phyloP scores from a whole-genome alignment of 768 basidiomycete species.

The Pisolithus sp. region DNA sequence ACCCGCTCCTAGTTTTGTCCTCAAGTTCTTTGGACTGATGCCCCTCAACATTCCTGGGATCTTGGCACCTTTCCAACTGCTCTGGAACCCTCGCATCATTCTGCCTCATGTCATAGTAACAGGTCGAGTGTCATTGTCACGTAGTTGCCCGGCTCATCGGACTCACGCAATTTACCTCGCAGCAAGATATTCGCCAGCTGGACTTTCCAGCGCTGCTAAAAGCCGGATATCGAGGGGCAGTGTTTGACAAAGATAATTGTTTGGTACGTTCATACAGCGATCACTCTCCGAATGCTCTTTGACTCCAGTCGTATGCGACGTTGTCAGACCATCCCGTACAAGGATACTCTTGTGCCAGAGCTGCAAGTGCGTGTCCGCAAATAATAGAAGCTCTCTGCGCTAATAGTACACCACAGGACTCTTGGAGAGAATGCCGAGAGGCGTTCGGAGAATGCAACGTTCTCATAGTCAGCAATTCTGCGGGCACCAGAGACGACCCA shows the following conservation, averaged over 20 bases:
- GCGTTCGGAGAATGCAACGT: slow-evolving; percentile 76
- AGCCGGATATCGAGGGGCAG: slow-evolving; percentile 81
- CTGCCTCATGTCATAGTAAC: slow-evolving; percentile 60
- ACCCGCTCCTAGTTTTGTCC: background rate
- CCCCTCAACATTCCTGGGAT: slow-evolving; percentile 70
- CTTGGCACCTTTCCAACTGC: slow-evolving; percentile 62
- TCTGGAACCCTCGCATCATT: slow-evolving; percentile 60
- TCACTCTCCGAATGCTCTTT: background rate
- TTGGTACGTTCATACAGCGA: slow-evolving; percentile 45
- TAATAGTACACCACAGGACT: slow-evolving; percentile 37
- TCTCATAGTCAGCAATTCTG: slow-evolving; percentile 91
- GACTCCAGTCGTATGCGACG: background rate
- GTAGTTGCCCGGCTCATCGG: background rate
- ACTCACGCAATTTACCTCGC: slow-evolving; percentile 15
- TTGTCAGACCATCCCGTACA: slow-evolving; percentile 69
- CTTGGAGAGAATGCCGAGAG: slow-evolving; percentile 68
- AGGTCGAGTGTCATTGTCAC: slow-evolving; percentile 38
- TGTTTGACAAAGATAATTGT: slow-evolving; percentile 98
- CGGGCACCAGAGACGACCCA: slow-evolving; percentile 72
- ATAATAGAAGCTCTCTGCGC: background rate
- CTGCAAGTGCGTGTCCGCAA: slow-evolving; percentile 46
- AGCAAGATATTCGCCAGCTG: slow-evolving; percentile 82
- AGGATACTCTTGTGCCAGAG: slow-evolving; percentile 71
- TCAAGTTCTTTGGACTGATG: slow-evolving; percentile 34
- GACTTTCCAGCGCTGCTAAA: slow-evolving; percentile 66